Evolutionary conservation across 75 land plant species (phyloP).

Genomic region (Isoetes taiwanensis): DNA sequence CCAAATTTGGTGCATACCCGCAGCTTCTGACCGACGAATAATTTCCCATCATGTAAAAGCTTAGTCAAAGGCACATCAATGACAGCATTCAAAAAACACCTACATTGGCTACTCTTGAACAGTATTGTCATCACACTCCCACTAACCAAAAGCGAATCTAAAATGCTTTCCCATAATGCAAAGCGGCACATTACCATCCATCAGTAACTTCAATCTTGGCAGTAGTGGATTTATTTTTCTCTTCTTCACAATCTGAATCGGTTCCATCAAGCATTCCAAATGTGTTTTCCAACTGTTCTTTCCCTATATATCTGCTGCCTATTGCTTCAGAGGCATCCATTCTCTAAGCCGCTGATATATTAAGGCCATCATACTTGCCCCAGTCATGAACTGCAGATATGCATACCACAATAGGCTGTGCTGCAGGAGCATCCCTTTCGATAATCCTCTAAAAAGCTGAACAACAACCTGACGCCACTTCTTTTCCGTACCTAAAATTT

Average conservation of each 20-base stretch:
- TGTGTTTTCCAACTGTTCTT: neutral
- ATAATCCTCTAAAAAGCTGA: slow-evolving; percentile 55
- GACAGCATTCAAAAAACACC: slow-evolving; percentile 53
- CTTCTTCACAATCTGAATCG: neutral
- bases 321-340: neutral
- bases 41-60: slow-evolving; percentile 37
- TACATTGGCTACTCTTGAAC: slow-evolving; percentile 6
- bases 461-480: slow-evolving; percentile 52
- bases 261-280: slow-evolving; percentile 4
- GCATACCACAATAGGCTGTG: slow-evolving; percentile 51
- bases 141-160: neutral
- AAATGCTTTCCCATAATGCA: neutral
- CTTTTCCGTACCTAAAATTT: slow-evolving; percentile 52
- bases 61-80: slow-evolving; percentile 41
- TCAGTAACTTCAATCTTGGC: slow-evolving; percentile 61
- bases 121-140: neutral
- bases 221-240: neutral
- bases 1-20: slow-evolving; percentile 28
- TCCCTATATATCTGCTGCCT: neutral
- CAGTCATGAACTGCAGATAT: slow-evolving; percentile 38
- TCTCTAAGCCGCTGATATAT: neutral
- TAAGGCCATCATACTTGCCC: neutral
- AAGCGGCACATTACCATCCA: slow-evolving; percentile 56
- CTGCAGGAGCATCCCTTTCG: slow-evolving; percentile 58
- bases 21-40: slow-evolving; percentile 76